Evolutionary conservation across 495 filamentous ascomycete species (phyloP).

Genomic region (Achaetomiella virescens): DNA sequence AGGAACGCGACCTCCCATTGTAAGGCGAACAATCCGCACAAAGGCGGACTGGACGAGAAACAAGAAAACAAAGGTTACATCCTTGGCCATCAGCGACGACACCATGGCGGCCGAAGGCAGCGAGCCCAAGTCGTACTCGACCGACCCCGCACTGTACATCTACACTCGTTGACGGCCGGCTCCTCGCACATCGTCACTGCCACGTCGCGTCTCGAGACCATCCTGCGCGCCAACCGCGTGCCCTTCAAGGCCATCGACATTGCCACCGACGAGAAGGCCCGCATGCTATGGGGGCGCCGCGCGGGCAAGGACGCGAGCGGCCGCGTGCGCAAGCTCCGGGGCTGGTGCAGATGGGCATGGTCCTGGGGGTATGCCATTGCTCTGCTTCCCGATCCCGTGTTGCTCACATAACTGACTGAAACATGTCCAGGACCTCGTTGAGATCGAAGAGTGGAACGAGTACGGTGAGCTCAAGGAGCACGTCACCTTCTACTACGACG

Average conservation of each 20-base stretch:
- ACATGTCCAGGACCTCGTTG: constrained; percentile 66
- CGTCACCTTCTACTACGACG: constrained; percentile 54
- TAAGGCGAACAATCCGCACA: neutral
- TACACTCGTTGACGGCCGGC: constrained; percentile 94
- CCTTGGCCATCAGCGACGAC: neutral
- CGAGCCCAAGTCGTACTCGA: constrained; percentile 48
- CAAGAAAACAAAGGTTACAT: neutral
- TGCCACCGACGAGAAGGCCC: constrained; percentile 84
- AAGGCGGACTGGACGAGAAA: neutral
- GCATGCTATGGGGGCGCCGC: constrained; percentile 82
- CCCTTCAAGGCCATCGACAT: constrained; percentile 89
- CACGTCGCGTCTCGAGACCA: constrained; percentile 89
- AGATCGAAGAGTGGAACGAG: constrained; percentile 98
- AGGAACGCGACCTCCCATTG: neutral
- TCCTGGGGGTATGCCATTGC: constrained; percentile 68
- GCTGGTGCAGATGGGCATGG: constrained; percentile 77
- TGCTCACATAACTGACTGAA: neutral
- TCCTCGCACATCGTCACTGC: constrained; percentile 96
- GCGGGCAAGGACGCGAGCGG: constrained; percentile 53
- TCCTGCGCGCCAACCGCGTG: constrained; percentile 90
- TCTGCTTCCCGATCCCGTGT: neutral
- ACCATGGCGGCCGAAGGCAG: constrained; percentile 45
- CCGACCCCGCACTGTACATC: constrained; percentile 79
- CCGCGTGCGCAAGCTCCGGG: constrained; percentile 74
- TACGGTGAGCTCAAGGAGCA: constrained; percentile 90